Conservation (phyloP, 2,329 filamentous ascomycete genomes). For the Taxawa tesnikishii region DNA sequence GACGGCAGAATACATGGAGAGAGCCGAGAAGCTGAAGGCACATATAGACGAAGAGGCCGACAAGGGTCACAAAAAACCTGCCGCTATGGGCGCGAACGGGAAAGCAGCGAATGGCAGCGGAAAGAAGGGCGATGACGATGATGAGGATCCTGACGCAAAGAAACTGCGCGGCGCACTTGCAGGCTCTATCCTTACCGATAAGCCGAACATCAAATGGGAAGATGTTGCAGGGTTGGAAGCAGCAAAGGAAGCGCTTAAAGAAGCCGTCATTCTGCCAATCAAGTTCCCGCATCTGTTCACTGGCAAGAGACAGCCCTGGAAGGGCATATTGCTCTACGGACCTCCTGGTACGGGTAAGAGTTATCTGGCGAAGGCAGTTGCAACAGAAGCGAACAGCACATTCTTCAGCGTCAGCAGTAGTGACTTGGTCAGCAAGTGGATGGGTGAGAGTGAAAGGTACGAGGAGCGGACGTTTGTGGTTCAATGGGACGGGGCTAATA, state of each 20-base stretch:
- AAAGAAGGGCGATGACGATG: conserved; percentile 50
- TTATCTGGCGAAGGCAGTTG: conserved; percentile 93
- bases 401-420: conserved; percentile 98
- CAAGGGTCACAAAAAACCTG: conserved; percentile 56
- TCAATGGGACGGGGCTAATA: no score
- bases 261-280: conserved; percentile 94
- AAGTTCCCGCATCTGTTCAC: conserved; percentile 96
- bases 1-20: conserved; percentile 94
- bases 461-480: no score
- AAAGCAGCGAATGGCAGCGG: conserved; percentile 50
- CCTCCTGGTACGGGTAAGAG: conserved; percentile 96
- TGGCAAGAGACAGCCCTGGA: conserved; percentile 95
- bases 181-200: conserved; percentile 86
- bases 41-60: conserved; percentile 65
- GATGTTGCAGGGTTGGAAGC: conserved; percentile 90
- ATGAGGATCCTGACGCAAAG: conserved; percentile 79
- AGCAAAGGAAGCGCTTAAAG: conserved; percentile 93
- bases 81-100: conserved; percentile 61
- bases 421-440: conserved; percentile 97
- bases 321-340: conserved; percentile 90
- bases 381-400: conserved; percentile 95
- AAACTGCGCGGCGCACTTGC: conserved; percentile 85
- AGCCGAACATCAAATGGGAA: conserved; percentile 95
- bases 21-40: conserved; percentile 92
- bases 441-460: conserved; percentile 96